Percentiles rank a stretch among this genome's conserved stretches.
Evolutionary conservation across 257 asterid species (phyloP).

Genomic region (Solanum okadae): DNA sequence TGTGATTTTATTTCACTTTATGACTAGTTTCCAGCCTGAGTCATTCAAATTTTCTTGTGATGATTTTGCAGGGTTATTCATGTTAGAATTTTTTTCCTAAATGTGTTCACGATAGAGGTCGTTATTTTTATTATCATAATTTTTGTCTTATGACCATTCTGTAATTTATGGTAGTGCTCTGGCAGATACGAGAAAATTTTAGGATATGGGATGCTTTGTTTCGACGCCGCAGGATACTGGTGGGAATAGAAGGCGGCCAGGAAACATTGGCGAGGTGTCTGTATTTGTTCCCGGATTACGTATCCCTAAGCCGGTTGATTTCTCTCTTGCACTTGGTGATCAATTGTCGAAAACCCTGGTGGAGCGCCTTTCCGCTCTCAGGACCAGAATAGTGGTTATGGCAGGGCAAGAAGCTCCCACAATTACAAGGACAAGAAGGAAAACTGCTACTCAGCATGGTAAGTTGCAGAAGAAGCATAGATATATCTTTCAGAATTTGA

Average conservation of each 20-base stretch:
- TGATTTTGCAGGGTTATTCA: not conserved
- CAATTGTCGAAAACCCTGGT: slow-evolving; percentile 48
- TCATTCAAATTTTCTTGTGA: slow-evolving; percentile 28
- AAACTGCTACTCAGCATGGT: slow-evolving; percentile 88
- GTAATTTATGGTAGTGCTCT: slow-evolving; percentile 9
- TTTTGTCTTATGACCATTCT: not conserved
- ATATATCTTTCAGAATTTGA: not conserved
- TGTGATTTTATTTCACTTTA: slow-evolving; percentile 15
- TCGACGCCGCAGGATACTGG: slow-evolving; percentile 69
- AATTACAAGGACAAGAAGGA: slow-evolving; percentile 85
- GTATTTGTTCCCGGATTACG: slow-evolving; percentile 91
- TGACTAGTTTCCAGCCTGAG: slow-evolving; percentile 13
- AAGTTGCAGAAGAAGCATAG: slow-evolving; percentile 6
- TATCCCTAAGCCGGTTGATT: slow-evolving; percentile 79
- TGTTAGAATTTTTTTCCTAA: not conserved
- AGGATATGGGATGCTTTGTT: slow-evolving; percentile 80
- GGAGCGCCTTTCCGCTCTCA: slow-evolving; percentile 88
- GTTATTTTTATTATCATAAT: not conserved
- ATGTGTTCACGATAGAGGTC: not conserved
- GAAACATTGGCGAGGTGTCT: slow-evolving; percentile 83
- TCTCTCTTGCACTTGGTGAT: slow-evolving; percentile 54
- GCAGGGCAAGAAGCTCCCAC: slow-evolving; percentile 94
- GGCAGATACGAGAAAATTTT: slow-evolving; percentile 16
- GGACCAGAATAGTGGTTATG: slow-evolving; percentile 89
- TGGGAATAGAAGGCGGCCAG: slow-evolving; percentile 76